Percentiles rank a stretch among this genome's conserved stretches.
Conservation (phyloP, 768 basidiomycete species). For the Tubosaeta sp. region DNA sequence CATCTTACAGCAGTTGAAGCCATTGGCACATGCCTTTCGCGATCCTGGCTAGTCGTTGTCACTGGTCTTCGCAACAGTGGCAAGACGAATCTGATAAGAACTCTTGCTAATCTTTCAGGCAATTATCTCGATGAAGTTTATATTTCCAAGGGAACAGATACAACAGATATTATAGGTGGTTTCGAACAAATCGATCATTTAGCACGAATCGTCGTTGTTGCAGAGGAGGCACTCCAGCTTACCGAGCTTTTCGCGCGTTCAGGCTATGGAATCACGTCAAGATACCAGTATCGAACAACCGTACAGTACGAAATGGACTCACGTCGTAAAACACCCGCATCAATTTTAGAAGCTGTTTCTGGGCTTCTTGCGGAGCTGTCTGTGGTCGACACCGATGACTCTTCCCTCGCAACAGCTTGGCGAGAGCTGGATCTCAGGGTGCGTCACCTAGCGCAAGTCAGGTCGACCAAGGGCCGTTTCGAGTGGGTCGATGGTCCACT, state of each 20-base stretch:
- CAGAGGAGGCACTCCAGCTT: constrained; percentile 39
- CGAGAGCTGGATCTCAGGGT: constrained; percentile 20
- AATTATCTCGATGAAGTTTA: constrained; percentile 65
- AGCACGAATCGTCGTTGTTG: constrained; percentile 34
- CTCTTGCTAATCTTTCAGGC: constrained; percentile 69
- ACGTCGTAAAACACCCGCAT: constrained; percentile 11
- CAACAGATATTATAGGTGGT: constrained; percentile 89
- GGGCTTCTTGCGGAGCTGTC: constrained; percentile 29
- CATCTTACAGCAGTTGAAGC: constrained; percentile 71
- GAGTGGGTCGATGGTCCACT: constrained; percentile 97
- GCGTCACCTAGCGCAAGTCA: constrained; percentile 16
- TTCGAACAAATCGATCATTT: constrained; percentile 84
- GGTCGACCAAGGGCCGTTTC: constrained; percentile 53
- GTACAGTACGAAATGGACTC: constrained; percentile 17
- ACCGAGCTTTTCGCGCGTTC: constrained; percentile 39
- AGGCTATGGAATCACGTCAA: constrained; percentile 16
- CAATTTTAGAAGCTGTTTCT: constrained; percentile 23
- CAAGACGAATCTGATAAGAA: constrained; percentile 72
- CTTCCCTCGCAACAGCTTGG: constrained; percentile 9
- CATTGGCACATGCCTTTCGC: constrained; percentile 63
- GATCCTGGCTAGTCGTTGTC: constrained; percentile 87
- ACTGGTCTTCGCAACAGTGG: constrained; percentile 72
- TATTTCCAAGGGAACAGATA: constrained; percentile 85
- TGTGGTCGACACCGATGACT: constrained; percentile 6
- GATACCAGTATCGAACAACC: constrained; percentile 11